These are phyloP conservation scores for Schizothecium vesticola DNA, from an alignment of 495 filamentous ascomycete genomes.

Conservation along the genomic window DNA sequence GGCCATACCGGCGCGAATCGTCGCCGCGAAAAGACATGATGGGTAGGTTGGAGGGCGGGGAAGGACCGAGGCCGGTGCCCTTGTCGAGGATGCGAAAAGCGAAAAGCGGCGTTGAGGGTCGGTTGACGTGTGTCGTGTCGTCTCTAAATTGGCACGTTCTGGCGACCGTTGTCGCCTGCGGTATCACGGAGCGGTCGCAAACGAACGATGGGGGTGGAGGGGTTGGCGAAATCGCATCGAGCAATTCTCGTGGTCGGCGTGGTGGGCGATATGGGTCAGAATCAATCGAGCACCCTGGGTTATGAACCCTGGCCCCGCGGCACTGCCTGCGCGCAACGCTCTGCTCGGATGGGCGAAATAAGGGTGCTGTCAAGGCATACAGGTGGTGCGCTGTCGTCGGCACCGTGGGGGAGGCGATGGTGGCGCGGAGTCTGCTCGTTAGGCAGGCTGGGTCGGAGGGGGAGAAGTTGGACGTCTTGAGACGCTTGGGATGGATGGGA, in stretches of 20 bases:
- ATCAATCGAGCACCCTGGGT: not conserved
- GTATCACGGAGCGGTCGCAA: not conserved
- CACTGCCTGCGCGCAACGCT: not conserved
- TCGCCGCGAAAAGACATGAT: constrained; percentile 51
- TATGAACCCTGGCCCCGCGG: not conserved
- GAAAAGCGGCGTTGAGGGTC: not conserved
- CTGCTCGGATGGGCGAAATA: not conserved
- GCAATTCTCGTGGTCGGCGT: not conserved
- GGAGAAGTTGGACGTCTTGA: not conserved
- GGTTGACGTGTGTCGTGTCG: not conserved
- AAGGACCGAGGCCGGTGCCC: not conserved
- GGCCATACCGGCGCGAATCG: constrained; percentile 53
- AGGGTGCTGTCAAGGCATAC: not conserved
- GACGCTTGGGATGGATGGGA: not conserved
- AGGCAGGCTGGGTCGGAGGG: not conserved
- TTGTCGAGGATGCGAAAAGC: not conserved
- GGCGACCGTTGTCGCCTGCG: not conserved
- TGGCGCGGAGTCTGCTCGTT: not conserved
- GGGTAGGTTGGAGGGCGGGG: constrained; percentile 6
- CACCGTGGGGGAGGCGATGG: not conserved
- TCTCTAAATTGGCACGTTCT: not conserved
- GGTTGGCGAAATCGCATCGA: not conserved
- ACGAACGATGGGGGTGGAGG: not conserved
- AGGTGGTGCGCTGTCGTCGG: not conserved
- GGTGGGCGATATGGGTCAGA: not conserved